These are phyloP conservation scores for Aspergillus latus DNA, from an alignment of 2,329 filamentous ascomycete species.

Conservation along the genomic window DNA sequence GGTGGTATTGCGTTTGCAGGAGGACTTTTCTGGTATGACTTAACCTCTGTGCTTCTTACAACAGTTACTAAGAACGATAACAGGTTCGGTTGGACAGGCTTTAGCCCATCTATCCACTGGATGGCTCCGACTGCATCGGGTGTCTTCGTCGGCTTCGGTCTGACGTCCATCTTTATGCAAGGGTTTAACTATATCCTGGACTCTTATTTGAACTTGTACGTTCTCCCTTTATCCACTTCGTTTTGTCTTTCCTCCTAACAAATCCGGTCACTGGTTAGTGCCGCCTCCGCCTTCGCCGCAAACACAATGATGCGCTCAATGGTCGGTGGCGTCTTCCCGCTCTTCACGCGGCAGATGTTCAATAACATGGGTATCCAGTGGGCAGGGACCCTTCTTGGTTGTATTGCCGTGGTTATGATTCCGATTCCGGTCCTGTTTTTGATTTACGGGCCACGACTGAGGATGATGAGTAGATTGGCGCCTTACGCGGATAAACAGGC, in stretches of 20 bases:
- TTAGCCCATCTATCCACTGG: constrained; percentile 23
- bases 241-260: not conserved
- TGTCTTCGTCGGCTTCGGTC: constrained; percentile 24
- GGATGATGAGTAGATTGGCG: constrained; percentile 20
- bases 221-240: not conserved
- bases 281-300: constrained; percentile 24
- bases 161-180: constrained; percentile 27
- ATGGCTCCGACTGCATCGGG: constrained; percentile 25
- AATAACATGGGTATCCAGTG: constrained; percentile 25
- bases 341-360: constrained; percentile 26
- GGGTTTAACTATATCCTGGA: constrained; percentile 26
- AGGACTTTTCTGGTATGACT: constrained; percentile 25
- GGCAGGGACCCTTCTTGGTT: constrained; percentile 22
- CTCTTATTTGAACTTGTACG: constrained; percentile 24
- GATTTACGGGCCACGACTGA: constrained; percentile 18
- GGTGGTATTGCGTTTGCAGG: constrained; percentile 23
- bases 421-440: constrained; percentile 24
- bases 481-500: constrained; percentile 14
- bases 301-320: constrained; percentile 28
- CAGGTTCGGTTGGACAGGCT: constrained; percentile 30
- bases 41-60: not conserved
- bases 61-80: not conserved
- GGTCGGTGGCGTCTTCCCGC: constrained; percentile 23
- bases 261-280: constrained; percentile 9
- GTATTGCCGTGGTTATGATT: constrained; percentile 25